Evolutionary conservation across 208 protist genomes (phyloP).

Genomic region (Herpetomonas samuelpessoai): DNA sequence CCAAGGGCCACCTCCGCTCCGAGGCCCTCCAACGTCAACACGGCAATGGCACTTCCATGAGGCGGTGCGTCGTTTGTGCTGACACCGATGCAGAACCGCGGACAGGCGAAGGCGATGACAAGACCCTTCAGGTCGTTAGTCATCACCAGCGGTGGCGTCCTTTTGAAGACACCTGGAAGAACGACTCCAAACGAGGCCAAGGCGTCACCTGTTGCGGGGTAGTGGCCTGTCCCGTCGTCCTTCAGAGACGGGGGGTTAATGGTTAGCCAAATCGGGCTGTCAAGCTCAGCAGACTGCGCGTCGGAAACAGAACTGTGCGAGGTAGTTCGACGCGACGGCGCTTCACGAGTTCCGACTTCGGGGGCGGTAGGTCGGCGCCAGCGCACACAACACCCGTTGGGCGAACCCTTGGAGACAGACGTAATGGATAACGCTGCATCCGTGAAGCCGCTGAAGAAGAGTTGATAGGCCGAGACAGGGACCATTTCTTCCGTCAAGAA

Average conservation of each 20-base stretch:
- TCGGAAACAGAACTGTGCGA: slow-evolving; percentile 3
- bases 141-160: neutral
- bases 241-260: slow-evolving; percentile 4
- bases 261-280: neutral
- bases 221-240: slow-evolving; percentile 4
- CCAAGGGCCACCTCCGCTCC: slow-evolving; percentile 5
- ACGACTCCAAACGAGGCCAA: neutral
- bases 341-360: no score
- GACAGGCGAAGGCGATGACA: neutral
- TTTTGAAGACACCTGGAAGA: neutral
- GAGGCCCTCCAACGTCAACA: neutral
- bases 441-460: slow-evolving; percentile 61
- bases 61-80: neutral
- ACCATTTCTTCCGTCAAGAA: slow-evolving; percentile 41
- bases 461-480: slow-evolving; percentile 36
- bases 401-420: no score
- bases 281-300: neutral
- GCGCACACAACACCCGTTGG: no score
- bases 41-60: neutral
- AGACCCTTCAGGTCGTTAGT: slow-evolving; percentile 6
- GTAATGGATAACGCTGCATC: slow-evolving; percentile 40
- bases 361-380: no score
- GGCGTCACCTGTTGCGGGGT: neutral
- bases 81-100: neutral
- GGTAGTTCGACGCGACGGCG: slow-evolving; percentile 11